Evolutionary conservation across 1,284 basidiomycete genomes (phyloP), one percentile per base, ranked within the genome.

Genomic region (Pascua guehoae): DNA sequence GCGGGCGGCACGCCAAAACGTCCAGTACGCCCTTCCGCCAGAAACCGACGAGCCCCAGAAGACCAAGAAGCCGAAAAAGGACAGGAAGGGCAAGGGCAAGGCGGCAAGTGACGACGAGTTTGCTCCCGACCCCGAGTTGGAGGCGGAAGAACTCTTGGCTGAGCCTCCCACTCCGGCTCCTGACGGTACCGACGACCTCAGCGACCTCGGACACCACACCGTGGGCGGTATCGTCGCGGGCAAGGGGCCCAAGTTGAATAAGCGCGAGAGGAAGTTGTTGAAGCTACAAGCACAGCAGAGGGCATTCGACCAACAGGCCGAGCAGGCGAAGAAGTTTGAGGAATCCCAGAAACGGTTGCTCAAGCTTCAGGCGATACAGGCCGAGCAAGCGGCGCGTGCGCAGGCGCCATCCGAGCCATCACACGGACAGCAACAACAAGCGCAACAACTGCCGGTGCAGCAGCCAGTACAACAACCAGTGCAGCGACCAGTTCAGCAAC

Each of bases 21-120:
- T 49, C 37, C 44, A 50, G 12, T 55, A 55, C 48, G 46, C 36
- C 24, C 15, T 54, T 12, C 41, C 24, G 24, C 24, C 24, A 32
- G 47, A 37, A 12, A 32, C 17, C 12, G 54, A 42, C 41, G 41
- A 56, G 12, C 40, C 44, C 8, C 40, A 44, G 4, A 41, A 17
- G 24, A 49, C 38, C 12, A 18, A 14, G 8, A 53, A 47, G 41
- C 41, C 48, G 14, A 44, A 44, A 38, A 53, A 49, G 42, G 9
- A 8, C 38, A 56, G 48, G 47, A 55, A 60, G n/a, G 47, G 53
- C 36, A 60, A 54, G 52, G 48, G 43, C 15, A 55, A 52, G 32
- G 41, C 42, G 14, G 32, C 9, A n/a, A 47, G 36, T 12, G 51
- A 44, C 46, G 46, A 15, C 18, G 45, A 51, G 5, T 50, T 50